Conservation (phyloP, 768 basidiomycete species). For the Crucibulum laeve region DNA sequence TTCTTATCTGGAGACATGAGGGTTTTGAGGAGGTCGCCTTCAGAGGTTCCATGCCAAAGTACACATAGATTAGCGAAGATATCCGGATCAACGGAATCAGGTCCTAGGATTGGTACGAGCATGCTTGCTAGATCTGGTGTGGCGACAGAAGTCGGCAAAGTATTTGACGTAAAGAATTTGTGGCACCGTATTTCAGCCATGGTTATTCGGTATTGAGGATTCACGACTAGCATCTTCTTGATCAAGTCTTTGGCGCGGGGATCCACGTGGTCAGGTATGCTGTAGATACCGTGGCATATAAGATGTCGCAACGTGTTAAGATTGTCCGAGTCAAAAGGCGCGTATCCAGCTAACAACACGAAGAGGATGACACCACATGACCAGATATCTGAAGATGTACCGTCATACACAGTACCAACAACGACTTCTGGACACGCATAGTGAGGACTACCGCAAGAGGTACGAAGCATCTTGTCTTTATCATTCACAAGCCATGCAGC, state of each 20-base stretch:
- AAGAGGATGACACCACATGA: slow-evolving; percentile 93
- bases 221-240: slow-evolving; percentile 72
- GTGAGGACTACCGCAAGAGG: slow-evolving; percentile 92
- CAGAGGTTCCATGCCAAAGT: slow-evolving; percentile 82
- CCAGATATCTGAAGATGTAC: slow-evolving; percentile 91
- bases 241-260: slow-evolving; percentile 74
- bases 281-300: slow-evolving; percentile 69
- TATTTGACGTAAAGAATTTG: slow-evolving; percentile 67
- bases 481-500: slow-evolving; percentile 79
- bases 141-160: slow-evolving; percentile 40
- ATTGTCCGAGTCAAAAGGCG: slow-evolving; percentile 95
- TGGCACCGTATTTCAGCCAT: slow-evolving; percentile 78
- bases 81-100: slow-evolving; percentile 76
- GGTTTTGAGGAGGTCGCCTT: slow-evolving; percentile 67
- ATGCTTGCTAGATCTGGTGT: slow-evolving; percentile 64
- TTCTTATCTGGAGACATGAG: slow-evolving; percentile 66
- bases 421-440: slow-evolving; percentile 94
- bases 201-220: slow-evolving; percentile 72
- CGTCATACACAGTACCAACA: slow-evolving; percentile 78
- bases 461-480: slow-evolving; percentile 52
- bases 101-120: slow-evolving; percentile 59
- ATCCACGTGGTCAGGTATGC: slow-evolving; percentile 71
- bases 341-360: slow-evolving; percentile 77
- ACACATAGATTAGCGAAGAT: slow-evolving; percentile 88
- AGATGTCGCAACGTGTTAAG: slow-evolving; percentile 72